Base-by-base conservation (phyloP, 371 early-diverging fungal species). In the Mortierella sp. region DNA sequence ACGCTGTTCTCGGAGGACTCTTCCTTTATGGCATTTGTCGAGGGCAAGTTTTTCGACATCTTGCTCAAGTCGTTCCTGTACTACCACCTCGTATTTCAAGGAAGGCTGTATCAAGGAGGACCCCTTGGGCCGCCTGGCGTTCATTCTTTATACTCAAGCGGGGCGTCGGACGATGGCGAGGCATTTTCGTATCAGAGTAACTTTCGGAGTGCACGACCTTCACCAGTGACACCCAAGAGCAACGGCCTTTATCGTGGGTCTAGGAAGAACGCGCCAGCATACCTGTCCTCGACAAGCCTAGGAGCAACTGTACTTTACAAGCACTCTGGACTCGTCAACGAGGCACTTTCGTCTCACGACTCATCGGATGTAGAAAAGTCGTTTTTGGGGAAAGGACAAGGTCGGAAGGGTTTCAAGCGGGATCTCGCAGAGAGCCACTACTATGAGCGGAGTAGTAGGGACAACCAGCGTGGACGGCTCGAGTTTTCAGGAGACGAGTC, bases 81-180 rank as follows among this genome's bases (percentile, higher is more conserved):
- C 43, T 85, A 85, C 59, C 81, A 85, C 64, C 64, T 85, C 48
- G 79, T 85, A 24, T 78, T 78, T 57, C 78, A 78, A 34, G 79
- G 79, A 26, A 59, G 81, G 43, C 76, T 85, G 51, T 85, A 75
- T 31, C 86, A 81, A 19, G 76, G 79, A 2, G 78, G 76, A 24
- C 43, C 76, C 11, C 37, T 76, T 19, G 55, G 69, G 3, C 69
- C 72, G 9, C 71, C 74, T 34, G 81, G 82, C 2, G 74, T 76
- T 1, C 72, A 81, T 11, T 73, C 85, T 0, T 75, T 79, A 50
- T 81, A 81, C 46, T 85, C 82, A 2, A 81, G 81, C 53, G 86
- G 81, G 0, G 81, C 74, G 0, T 85, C 86, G 3, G 86, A 85
- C n/a, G 86, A 85, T 31, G 86, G 86, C 51, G 86, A 85, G 37